phyloP scores from a whole-genome alignment of 192 early-diverging fungal genomes.

The Coemansia sp. region DNA sequence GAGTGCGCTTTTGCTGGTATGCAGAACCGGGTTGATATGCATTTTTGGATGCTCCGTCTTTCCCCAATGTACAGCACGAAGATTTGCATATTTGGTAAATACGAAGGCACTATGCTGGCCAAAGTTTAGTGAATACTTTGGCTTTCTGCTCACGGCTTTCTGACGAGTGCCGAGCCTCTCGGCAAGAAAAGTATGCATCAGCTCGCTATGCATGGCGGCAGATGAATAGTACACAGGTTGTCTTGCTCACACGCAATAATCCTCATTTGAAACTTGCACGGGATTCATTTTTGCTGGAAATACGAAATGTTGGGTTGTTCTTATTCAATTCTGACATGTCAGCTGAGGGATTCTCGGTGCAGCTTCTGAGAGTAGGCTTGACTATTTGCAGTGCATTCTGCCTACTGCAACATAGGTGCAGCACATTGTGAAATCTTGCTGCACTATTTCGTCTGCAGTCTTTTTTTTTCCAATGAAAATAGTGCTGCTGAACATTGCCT shows the following conservation, averaged over 20 bases:
- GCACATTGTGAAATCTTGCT: background rate
- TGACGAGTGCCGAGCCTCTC: background rate
- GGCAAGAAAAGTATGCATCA: background rate
- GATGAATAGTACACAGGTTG: constrained; percentile 5
- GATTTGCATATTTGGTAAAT: too few relatives aligned
- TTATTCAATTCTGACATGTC: constrained; percentile 3
- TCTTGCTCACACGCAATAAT: constrained; percentile 10
- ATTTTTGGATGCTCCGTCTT: too few relatives aligned
- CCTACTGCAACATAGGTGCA: constrained; percentile 2
- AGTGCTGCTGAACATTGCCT: background rate
- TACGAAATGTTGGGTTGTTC: background rate
- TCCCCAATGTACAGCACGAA: too few relatives aligned
- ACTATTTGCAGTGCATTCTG: background rate
- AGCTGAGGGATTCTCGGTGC: constrained; percentile 10
- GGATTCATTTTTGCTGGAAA: background rate
- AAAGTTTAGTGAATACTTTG: background rate
- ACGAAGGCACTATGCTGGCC: background rate
- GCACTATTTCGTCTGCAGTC: constrained; percentile 1
- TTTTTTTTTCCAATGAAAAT: background rate
- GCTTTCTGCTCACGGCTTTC: constrained; percentile 1
- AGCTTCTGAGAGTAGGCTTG: background rate
- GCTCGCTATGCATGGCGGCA: constrained; percentile 3
- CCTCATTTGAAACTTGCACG: background rate
- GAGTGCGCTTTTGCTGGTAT: background rate
- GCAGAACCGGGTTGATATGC: background rate